Evolutionary conservation across 805 yeast species (phyloP).

Genomic region (Pichia thaimueangensis): DNA sequence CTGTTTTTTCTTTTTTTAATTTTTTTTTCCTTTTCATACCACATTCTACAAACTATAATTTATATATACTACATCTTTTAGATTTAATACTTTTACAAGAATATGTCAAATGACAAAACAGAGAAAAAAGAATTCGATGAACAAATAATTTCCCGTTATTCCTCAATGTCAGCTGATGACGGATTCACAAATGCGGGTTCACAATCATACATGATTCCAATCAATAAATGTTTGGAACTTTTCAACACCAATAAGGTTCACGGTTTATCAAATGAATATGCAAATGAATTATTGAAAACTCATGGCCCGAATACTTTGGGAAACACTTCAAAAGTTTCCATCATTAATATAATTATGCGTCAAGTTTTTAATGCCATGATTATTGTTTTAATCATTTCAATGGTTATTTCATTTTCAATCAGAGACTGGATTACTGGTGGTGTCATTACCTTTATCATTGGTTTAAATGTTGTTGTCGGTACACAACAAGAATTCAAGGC

Average conservation of each 20-base stretch:
- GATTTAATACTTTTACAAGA: no score
- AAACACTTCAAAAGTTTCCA: slow-evolving; percentile 49
- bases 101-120: slow-evolving; percentile 5
- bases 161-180: slow-evolving; percentile 2
- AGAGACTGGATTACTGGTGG: slow-evolving; percentile 81
- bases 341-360: slow-evolving; percentile 49
- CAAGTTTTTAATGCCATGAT: slow-evolving; percentile 78
- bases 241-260: slow-evolving; percentile 34
- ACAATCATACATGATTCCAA: slow-evolving; percentile 20
- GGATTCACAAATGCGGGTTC: slow-evolving; percentile 10
- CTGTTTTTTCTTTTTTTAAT: no score
- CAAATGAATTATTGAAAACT: slow-evolving; percentile 21
- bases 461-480: slow-evolving; percentile 60
- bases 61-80: no score
- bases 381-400: slow-evolving; percentile 59
- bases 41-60: no score
- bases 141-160: slow-evolving; percentile 8
- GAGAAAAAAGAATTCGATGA: slow-evolving; percentile 11
- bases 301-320: slow-evolving; percentile 61
- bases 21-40: no score
- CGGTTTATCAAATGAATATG: slow-evolving; percentile 41
- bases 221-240: slow-evolving; percentile 15
- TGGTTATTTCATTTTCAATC: slow-evolving; percentile 66
- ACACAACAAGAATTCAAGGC: slow-evolving; percentile 67
- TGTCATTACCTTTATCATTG: slow-evolving; percentile 63